These are phyloP conservation scores for Nemania diffusa DNA, from an alignment of 2,329 filamentous ascomycete species.

Conservation along the genomic window DNA sequence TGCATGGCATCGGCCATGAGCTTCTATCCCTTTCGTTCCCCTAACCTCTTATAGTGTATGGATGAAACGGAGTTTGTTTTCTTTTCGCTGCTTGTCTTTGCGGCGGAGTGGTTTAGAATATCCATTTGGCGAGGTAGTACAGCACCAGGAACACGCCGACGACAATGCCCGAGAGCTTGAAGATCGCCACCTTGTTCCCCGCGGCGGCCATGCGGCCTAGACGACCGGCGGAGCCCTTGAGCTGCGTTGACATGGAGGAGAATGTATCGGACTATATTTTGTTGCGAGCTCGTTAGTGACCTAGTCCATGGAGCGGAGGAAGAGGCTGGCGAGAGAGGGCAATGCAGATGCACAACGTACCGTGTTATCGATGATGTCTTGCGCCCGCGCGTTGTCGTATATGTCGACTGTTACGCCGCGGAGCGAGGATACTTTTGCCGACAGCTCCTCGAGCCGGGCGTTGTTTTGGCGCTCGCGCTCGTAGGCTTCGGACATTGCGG, in stretches of 20 bases:
- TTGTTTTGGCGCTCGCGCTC: slow-evolving; percentile 93
- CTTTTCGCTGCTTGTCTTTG: neutral
- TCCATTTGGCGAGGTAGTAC: slow-evolving; percentile 75
- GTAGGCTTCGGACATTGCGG: slow-evolving; percentile 76
- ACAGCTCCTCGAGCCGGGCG: slow-evolving; percentile 89
- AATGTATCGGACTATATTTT: slow-evolving; percentile 81
- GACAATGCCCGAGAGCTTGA: slow-evolving; percentile 89
- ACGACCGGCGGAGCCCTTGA: slow-evolving; percentile 85
- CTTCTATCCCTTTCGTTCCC: neutral
- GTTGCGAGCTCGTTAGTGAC: neutral
- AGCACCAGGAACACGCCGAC: slow-evolving; percentile 77
- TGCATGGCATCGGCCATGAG: neutral
- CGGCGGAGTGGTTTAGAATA: slow-evolving; percentile 59
- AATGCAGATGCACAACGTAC: slow-evolving; percentile 60
- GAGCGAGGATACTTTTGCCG: slow-evolving; percentile 88
- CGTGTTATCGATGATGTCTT: slow-evolving; percentile 87
- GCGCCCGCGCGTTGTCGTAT: slow-evolving; percentile 92
- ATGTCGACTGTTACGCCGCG: slow-evolving; percentile 97
- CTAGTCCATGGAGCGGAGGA: neutral
- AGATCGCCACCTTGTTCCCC: slow-evolving; percentile 89
- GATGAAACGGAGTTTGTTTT: neutral
- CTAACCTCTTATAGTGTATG: neutral
- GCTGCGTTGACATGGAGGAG: slow-evolving; percentile 81
- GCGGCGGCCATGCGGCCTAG: slow-evolving; percentile 89
- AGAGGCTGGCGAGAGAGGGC: neutral